Evolutionary conservation across 2,329 filamentous ascomycete species (phyloP).

Genomic region (Colletotrichum shisoi): DNA sequence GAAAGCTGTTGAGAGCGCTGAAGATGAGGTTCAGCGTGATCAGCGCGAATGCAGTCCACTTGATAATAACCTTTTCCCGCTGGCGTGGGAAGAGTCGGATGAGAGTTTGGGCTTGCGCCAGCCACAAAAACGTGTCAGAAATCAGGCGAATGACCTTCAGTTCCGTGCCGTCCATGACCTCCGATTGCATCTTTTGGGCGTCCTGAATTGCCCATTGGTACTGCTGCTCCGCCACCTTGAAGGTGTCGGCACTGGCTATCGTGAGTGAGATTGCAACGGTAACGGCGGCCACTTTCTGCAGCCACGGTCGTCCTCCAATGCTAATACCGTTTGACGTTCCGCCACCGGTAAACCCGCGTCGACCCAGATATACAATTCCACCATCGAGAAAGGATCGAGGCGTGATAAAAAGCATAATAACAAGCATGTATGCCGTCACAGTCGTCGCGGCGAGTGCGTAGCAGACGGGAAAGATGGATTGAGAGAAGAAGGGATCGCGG

Average conservation of each 20-base stretch:
- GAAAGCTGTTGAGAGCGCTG: constrained; percentile 88
- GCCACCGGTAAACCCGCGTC: constrained; percentile 85
- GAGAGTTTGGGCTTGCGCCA: constrained; percentile 95
- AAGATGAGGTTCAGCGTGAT: constrained; percentile 92
- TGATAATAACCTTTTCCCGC: constrained; percentile 97
- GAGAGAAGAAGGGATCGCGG: constrained; percentile 86
- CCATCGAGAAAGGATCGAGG: constrained; percentile 93
- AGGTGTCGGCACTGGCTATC: constrained; percentile 91
- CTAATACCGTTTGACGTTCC: constrained; percentile 80
- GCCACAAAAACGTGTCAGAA: constrained; percentile 95
- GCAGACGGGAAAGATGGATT: constrained; percentile 86
- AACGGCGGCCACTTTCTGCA: constrained; percentile 82
- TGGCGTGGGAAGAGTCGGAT: constrained; percentile 96
- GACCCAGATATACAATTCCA: constrained; percentile 80
- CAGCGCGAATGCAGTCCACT: constrained; percentile 95
- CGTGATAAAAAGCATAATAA: constrained; percentile 92
- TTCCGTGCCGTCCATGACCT: constrained; percentile 84
- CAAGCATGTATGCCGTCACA: constrained; percentile 87
- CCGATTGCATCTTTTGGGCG: constrained; percentile 74
- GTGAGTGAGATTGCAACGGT: constrained; percentile 85
- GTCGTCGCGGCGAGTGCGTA: constrained; percentile 93
- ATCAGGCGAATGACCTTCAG: constrained; percentile 91
- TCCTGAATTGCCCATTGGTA: constrained; percentile 83
- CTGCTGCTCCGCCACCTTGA: constrained; percentile 81
- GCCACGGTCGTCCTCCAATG: constrained; percentile 90